Evolutionary conservation across 2,329 filamentous ascomycete genomes (phyloP).

Genomic region (Sporothrix variecibatus): DNA sequence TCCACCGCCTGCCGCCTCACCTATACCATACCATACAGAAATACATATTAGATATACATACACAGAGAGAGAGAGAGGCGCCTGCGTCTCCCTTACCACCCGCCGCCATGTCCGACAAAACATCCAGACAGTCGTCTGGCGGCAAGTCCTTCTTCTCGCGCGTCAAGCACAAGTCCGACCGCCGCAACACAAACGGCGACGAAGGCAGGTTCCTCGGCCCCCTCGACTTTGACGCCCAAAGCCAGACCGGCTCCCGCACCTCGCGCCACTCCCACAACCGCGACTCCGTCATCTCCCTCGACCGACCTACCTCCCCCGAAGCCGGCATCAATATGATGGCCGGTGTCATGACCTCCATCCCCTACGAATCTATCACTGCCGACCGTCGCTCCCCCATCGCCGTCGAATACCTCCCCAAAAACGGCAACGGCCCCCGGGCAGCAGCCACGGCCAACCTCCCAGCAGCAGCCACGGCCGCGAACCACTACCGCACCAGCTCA

Average conservation of each 20-base stretch:
- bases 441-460: conserved; percentile 28
- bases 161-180: conserved; percentile 75
- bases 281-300: conserved; percentile 70
- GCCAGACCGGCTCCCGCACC: conserved; percentile 64
- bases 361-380: conserved; percentile 71
- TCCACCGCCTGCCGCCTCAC: not conserved
- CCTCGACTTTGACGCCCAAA: conserved; percentile 62
- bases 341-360: conserved; percentile 83
- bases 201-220: conserved; percentile 57
- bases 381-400: conserved; percentile 71
- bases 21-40: not conserved
- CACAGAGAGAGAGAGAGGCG: not conserved
- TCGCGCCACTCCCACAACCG: conserved; percentile 69
- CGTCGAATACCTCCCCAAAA: conserved; percentile 70
- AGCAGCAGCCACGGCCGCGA: conserved; percentile 55
- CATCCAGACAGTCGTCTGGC: conserved; percentile 76
- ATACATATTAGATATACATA: not conserved
- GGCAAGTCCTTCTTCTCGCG: conserved; percentile 78
- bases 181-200: conserved; percentile 63
- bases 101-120: conserved; percentile 65
- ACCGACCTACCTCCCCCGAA: conserved; percentile 65
- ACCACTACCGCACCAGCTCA: conserved; percentile 79
- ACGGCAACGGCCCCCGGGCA: conserved; percentile 35
- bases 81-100: not conserved
- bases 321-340: conserved; percentile 71